phyloP scores from a whole-genome alignment of 2,329 filamentous ascomycete genomes.

The Colletotrichum theobromicola region DNA sequence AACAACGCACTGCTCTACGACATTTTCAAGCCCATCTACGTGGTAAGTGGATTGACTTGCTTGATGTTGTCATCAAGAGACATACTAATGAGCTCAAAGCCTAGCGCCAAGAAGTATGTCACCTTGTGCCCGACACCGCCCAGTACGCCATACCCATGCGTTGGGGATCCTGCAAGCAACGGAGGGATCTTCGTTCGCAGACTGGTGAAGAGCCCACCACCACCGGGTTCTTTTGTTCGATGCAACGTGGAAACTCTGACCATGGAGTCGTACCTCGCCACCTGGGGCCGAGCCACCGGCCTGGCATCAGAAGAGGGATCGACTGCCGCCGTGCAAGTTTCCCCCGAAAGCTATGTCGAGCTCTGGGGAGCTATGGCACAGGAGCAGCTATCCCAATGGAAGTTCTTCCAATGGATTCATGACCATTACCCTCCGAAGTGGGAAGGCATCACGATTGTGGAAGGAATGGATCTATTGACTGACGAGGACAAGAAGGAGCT shows the following conservation, averaged over 20 bases:
- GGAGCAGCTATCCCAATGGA: background rate
- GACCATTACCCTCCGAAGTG: background rate
- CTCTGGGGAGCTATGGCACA: background rate
- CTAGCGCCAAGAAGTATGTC: background rate
- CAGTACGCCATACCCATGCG: background rate
- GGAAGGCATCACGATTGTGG: background rate
- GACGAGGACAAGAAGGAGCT: background rate
- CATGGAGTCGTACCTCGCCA: background rate
- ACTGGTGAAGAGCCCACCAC: background rate
- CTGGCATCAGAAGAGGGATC: fast-evolving
- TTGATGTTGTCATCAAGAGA: background rate
- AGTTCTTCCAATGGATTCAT: background rate
- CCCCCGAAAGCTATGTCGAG: background rate
- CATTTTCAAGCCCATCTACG: background rate
- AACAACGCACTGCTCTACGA: background rate
- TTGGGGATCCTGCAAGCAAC: background rate
- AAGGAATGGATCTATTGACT: background rate
- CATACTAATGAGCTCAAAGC: background rate
- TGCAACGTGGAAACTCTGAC: background rate
- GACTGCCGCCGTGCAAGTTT: background rate
- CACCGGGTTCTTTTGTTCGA: background rate
- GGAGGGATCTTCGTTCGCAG: background rate
- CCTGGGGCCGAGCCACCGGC: background rate
- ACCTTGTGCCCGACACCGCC: background rate
- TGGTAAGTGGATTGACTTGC: background rate